Base-by-base conservation (phyloP, 345 rosid species). In the Gossypium raimondii region DNA sequence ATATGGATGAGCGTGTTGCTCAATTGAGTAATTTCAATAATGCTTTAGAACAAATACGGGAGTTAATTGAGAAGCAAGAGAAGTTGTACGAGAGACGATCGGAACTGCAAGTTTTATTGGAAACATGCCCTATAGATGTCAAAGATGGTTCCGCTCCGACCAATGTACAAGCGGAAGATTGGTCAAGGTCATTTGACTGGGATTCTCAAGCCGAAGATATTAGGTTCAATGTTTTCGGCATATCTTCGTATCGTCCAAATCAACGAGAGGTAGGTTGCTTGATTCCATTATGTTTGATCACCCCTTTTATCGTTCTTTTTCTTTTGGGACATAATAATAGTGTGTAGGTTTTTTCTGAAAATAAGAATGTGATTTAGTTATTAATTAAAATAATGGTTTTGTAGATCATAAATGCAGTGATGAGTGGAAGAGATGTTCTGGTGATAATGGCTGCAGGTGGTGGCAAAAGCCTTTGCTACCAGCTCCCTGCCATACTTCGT, bases 371-470 rank as follows among this genome's bases (percentile, higher is more conserved):
- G 3, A 24, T 48, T 8, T 64, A 9, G 14, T 17, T 64, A 41
- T 41, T 67, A 47, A 50, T 67, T 47, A 27, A 29, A 14, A 22
- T 25, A 59, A 22, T 47, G 55, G 47, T 51, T 64, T 57, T 61
- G n/a, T 51, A 94, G 98, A 92, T 92, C n/a, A 75, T 94, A 74
- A 94, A 92, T 86, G 93, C 91, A 45, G 75, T 91, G 75, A 87
- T 89, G 97, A 84, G 92, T 67, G 90, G 89, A 78, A 86, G 88
- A 76, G 95, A 94, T 84, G 95, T 91, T 38, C 80, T 94, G 65
- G 97, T 94, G 72, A 92, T 94, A 81, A 94, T 91, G 98, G 98
- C 98, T 70, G 95, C 98, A 24, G 98, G 98, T 79, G 95, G 98
- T 20, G 98, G 98, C 77, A 94, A 94, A 87, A 94, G 98, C 83